Evolutionary conservation across 495 filamentous ascomycete species (phyloP), one percentile per base, ranked within the genome.

Genomic region (Penicillium egyptiacum): DNA sequence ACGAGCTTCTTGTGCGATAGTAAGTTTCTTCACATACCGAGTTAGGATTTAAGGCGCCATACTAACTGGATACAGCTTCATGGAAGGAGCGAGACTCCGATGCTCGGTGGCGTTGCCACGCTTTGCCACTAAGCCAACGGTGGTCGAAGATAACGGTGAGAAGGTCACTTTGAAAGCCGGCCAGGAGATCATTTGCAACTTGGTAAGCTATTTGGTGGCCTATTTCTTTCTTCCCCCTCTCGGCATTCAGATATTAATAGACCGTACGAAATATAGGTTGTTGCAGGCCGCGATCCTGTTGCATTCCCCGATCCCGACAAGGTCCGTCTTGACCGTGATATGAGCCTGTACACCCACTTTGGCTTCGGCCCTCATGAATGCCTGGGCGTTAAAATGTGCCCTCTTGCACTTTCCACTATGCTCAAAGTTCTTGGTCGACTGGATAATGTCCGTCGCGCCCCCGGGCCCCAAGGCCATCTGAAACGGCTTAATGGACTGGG

Each of bases 291-390:
- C 28, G 87, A 92, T 57, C 70, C 77, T 3, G 60, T 62, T 6
- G 73, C 76, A 48, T 91, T 89, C 76, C 84, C 88, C 4, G 78
- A 87, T n/a, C 85, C 88, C 1, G 71, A 81, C 4, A 68, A 79
- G 44, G 82, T 92, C 58, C 80, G 81, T 46, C 79, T 88, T 7
- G 77, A 83, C 50, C 82, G 89, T 5, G 83, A 86, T 1, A 63
- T 88, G 51, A 79, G 81, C 43, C 67, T 70, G 12, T 90, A 92
- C 64, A 77, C 86, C 50, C 83, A 86, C 63, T 88, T 88, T 62
- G 80, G 81, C 40, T 73, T 73, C 14, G 84, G 83, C 1, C 76
- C 84, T 8, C 83, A 88, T 60, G 66, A 78, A 28, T 85, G 82
- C 58, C 67, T 88, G 14, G 87, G 84, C 3, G 67, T 75, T 12